A percentile compares a stretch with the other conserved stretches of the same genome.
Conservation (phyloP, 2,329 filamentous ascomycete species). For the Nannizzia gypsea region DNA sequence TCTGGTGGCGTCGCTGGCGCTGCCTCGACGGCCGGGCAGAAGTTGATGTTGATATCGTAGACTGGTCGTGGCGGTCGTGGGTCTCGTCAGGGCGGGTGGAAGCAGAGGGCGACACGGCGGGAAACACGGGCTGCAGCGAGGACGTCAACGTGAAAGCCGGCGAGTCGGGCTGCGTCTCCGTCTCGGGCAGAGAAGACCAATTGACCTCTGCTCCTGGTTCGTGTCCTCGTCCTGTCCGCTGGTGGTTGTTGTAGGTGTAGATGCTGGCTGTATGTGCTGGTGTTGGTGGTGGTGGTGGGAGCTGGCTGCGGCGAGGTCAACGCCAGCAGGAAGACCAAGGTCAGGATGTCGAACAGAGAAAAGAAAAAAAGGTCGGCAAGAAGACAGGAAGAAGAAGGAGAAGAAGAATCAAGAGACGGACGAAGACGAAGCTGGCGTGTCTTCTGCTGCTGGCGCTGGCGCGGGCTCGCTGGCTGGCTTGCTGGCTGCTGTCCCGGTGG, state of each 20-base stretch:
- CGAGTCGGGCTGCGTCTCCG: not conserved
- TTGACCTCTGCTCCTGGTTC: not conserved
- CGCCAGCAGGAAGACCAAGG: not conserved
- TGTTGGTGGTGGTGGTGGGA: not conserved
- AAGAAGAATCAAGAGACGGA: not conserved
- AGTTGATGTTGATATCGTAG: constrained; percentile 32
- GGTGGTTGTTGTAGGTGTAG: not conserved
- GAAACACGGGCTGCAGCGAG: constrained; percentile 16
- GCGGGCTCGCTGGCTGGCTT: not conserved
- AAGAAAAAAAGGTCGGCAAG: not conserved
- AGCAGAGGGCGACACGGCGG: constrained; percentile 33
- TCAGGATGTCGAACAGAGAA: no score
- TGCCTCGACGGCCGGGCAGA: constrained; percentile 23
- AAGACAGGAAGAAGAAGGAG: not conserved
- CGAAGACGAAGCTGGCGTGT: not conserved
- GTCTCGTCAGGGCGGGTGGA: constrained; percentile 39
- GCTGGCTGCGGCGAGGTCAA: not conserved
- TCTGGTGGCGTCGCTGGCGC: constrained; percentile 35
- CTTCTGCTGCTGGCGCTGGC: not conserved
- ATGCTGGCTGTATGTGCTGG: not conserved
- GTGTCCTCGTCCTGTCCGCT: not conserved
- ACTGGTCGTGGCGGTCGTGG: constrained; percentile 43
- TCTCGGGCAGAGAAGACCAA: not conserved
- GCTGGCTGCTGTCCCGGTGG: constrained; percentile 5
- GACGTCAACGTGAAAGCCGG: not conserved